These are phyloP conservation scores for Paraurostyla sp. DNA, from an alignment of 73 alveolate genomes.

Conservation along the genomic window DNA sequence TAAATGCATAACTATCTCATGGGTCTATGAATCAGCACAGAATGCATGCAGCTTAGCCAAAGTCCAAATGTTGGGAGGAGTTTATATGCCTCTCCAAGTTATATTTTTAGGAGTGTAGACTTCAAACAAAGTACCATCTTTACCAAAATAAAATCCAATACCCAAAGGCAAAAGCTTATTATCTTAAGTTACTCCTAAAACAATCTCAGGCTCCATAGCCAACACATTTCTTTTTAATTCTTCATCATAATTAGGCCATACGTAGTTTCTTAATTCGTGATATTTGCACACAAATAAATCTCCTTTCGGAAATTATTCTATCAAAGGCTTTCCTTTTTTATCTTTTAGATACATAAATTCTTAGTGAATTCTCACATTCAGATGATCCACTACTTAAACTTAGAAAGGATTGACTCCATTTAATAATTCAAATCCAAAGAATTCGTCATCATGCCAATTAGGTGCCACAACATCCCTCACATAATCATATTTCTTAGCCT, in stretches of 20 bases:
- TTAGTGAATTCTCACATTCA: background rate
- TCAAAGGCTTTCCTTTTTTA: background rate
- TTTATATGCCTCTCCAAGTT: conserved; percentile 11
- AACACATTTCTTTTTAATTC: background rate
- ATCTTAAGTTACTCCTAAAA: background rate
- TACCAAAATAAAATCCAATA: conserved; percentile 3
- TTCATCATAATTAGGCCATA: background rate
- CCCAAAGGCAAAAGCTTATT: background rate
- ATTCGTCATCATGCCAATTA: conserved; percentile 25
- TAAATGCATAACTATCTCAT: conserved; percentile 27
- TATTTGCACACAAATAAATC: conserved; percentile 25
- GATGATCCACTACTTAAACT: conserved; percentile 18
- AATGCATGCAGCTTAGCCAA: conserved; percentile 10
- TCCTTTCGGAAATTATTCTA: background rate
- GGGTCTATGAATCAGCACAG: conserved; percentile 16
- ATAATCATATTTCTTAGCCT: background rate
- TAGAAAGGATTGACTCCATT: conserved; percentile 39
- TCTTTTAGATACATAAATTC: conserved; percentile 8
- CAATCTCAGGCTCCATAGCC: conserved; percentile 15
- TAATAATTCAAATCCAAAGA: background rate
- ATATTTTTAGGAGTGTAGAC: background rate
- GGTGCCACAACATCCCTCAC: conserved; percentile 5
- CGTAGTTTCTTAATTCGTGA: background rate
- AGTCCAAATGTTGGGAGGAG: background rate
- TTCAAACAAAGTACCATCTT: conserved; percentile 30